Evolutionary conservation across 2,329 filamentous ascomycete species (phyloP).

Genomic region (Immersiporthe knoxdaviesiana): DNA sequence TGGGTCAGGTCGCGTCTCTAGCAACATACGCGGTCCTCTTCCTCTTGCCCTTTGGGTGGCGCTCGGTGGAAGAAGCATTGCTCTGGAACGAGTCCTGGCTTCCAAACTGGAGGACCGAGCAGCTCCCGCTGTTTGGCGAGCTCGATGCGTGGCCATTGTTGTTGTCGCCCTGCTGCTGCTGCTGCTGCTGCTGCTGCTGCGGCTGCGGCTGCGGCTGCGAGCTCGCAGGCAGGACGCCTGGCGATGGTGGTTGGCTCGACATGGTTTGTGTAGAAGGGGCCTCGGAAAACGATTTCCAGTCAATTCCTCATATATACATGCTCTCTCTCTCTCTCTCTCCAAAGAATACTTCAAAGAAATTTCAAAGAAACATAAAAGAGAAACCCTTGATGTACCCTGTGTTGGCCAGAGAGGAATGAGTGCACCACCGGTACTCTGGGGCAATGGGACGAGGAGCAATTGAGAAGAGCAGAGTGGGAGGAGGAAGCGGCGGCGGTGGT

Average conservation of each 20-base stretch:
- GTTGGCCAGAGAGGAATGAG: conserved; percentile 21
- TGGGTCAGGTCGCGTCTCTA: conserved; percentile 13
- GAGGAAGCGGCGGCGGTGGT: conserved; percentile 10
- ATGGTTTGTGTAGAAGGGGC: conserved; percentile 8
- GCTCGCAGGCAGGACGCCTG: conserved; percentile 17
- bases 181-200: too few relatives aligned
- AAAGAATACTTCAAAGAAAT: conserved; percentile 3
- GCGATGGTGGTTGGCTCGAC: conserved; percentile 28
- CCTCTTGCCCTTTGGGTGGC: conserved; percentile 63
- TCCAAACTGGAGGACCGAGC: conserved; percentile 20
- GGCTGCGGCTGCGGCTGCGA: conserved; percentile 27
- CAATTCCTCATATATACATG: conserved; percentile 16
- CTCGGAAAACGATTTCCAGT: background rate
- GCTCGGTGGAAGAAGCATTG: conserved; percentile 36
- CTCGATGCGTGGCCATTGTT: conserved; percentile 20
- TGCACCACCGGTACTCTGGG: conserved; percentile 14
- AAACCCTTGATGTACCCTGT: conserved; percentile 18
- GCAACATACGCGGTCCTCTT: conserved; percentile 64
- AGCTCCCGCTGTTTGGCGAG: conserved; percentile 26
- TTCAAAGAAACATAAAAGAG: conserved; percentile 4
- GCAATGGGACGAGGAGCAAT: conserved; percentile 19
- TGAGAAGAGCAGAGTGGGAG: conserved; percentile 6
- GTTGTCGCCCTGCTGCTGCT: too few relatives aligned
- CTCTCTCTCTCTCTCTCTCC: conserved; percentile 10
- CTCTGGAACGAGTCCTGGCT: conserved; percentile 26